Evolutionary conservation across 805 yeast species (phyloP), one percentile per base, ranked within the genome.

Genomic region (Saccharomyces eubayanus): DNA sequence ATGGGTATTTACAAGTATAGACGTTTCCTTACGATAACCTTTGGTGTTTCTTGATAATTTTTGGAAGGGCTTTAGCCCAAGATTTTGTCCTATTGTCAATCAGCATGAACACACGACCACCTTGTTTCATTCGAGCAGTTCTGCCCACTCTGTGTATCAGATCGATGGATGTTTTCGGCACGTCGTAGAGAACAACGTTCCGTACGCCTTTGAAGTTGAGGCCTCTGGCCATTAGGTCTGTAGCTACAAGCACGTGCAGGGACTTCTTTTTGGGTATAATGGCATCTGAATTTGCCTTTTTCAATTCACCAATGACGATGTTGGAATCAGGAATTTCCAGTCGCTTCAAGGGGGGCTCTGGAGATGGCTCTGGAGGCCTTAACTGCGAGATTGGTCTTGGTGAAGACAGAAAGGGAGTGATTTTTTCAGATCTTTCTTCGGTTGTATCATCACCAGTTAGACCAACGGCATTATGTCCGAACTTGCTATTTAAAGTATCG

Each of bases 91-190:
- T 69, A 57, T 83, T 83, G 57, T 84, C 85, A 28, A 85, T 84
- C 51, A 92, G 81, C 63, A 94, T 74, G 57, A 89, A 85, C 1
- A 89, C 97, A 56, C 96, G 78, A 12, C 99, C 99, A 40, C 85
- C 77, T 63, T 85, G 89, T 47, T 86, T 87, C 87, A 91, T 84
- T 67, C 99, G 74, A 2, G 97, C 97, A 0, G 97, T 92, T 71
- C 99, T 80, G 1, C 99, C 99, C 1, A 89, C 85, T 57, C 99
- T 76, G 67, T 92, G 98, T 21, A 92, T 82, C 55, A 92, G 74
- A 69, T 92, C 98, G 20, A 89, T 84, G 0, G 97, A 81, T 14
- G 86, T 84, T 51, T 79, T 78, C 5, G 99, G 99, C 47, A 90
- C 81, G 65, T 92, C 97, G 73, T 84, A 85, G 50, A 94, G 72